phyloP scores from a whole-genome alignment of 164 flowering plant genomes.

The Santalum album region DNA sequence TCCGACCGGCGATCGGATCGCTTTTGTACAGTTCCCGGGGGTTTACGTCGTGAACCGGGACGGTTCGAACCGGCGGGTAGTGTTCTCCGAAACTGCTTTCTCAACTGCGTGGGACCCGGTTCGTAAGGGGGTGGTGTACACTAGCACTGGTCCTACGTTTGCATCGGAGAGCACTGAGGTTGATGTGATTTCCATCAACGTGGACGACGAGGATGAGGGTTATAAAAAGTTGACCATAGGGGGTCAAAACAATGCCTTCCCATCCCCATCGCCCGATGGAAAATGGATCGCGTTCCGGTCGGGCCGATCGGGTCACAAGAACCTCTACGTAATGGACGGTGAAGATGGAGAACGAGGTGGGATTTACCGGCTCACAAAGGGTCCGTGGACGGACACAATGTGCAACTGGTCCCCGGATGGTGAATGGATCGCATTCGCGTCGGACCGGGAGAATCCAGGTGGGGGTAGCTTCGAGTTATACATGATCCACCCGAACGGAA shows the following conservation, averaged over 20 bases:
- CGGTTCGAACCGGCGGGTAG: constrained; percentile 48
- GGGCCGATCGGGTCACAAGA: constrained; percentile 74
- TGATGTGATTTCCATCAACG: constrained; percentile 50
- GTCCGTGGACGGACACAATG: constrained; percentile 92
- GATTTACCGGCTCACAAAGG: constrained; percentile 55
- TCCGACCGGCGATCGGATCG: constrained; percentile 63
- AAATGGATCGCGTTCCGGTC: constrained; percentile 79
- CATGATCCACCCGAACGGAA: constrained; percentile 68
- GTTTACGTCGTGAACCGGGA: constrained; percentile 60
- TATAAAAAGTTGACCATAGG: constrained; percentile 42
- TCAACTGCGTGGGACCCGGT: constrained; percentile 77
- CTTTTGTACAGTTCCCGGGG: constrained; percentile 58
- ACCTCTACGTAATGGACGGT: constrained; percentile 81
- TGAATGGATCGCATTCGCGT: constrained; percentile 80
- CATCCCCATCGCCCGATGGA: constrained; percentile 83
- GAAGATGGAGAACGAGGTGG: constrained; percentile 58
- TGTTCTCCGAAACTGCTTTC: constrained; percentile 39
- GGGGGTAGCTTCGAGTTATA: constrained; percentile 55
- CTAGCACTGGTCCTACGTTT: constrained; percentile 61
- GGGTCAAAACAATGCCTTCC: constrained; percentile 85
- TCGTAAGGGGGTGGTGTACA: constrained; percentile 59
- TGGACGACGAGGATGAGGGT: constrained; percentile 21
- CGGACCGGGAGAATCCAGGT: constrained; percentile 69
- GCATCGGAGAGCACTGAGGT: constrained; percentile 54
- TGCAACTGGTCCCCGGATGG: constrained; percentile 89